Base-by-base conservation (phyloP, 208 protist species). In the Acanthamoeba healyi region DNA sequence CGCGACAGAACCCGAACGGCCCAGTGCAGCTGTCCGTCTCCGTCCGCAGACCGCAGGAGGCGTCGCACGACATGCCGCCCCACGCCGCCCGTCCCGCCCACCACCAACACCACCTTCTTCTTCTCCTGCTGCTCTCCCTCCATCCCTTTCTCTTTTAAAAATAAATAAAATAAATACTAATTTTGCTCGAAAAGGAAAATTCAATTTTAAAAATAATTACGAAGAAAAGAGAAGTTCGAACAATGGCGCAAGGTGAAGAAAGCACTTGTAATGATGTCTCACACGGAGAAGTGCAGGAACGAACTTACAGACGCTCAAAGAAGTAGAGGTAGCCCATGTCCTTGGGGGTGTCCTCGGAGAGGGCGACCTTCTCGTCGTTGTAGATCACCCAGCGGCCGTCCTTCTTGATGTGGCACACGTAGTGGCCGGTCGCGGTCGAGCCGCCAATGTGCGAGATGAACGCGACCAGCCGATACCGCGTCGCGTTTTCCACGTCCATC, bases 341-440 rank as follows among this genome's bases (percentile, higher is more conserved):
- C 51, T 61, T 94, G 29, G 91, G 91, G 36, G 91, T 65, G 54
- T 88, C 91, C 40, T 61, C 74, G 5, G 74, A 88, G 70, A 94
- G 26, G 2, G 97, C 98, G 0, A 99, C 98, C 92, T 99, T 98
- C 56, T 98, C 97, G 95, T 99, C 99, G 96, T 99, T 99, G 94
- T 98, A 99, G 32, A 99, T 94, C 12, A 99, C 70, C 98, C 98
- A 99, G 79, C 97, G 77, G 44, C 94, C 94, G 42, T 96, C 82
- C 46, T 90, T 90, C 72, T 81, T 87, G 74, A 97, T 94, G 87
- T 97, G 95, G 79, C 77, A 88, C 29, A 97, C 92, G 67, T 97
- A 97, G 92, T 97, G 96, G 19, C 96, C 96, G 46, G 38, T 81
- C 9, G 61, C 29, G 12, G 93, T 89, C 38, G 86, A 94, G 12